Evolutionary conservation across 305 asterid species (phyloP), one percentile per base, ranked within the genome.

Genomic region (Solanum hybrid): DNA sequence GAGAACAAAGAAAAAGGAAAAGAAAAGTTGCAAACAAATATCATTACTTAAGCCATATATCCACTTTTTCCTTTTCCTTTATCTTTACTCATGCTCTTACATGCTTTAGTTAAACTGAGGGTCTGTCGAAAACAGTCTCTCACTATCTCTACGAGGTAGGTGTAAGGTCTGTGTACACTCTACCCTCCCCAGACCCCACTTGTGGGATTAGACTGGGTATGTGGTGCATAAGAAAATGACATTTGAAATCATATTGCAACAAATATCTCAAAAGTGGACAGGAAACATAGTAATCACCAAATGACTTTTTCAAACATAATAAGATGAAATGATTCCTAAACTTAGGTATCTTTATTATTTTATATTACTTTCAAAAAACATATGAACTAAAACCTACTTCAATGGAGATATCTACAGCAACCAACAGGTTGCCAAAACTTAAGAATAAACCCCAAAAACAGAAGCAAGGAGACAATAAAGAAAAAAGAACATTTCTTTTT

Each of bases 21-120:
- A 89, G 72, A 89, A 81, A 91, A 86, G 65, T 85, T 70, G 51
- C 57, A 68, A 87, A 22, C 78, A 86, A 27, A 33, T 87, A 91
- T 91, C 91, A 93, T 89, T 83, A 87, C 91, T 90, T 89, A 93
- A 91, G 94, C 92, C 90, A 93, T 32, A 57, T 90, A 90, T 89
- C 92, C 93, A 92, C 96, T 93, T 88, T 88, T 91, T 79, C 41
- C 88, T 89, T 91, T 95, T 93, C 77, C 99, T 95, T 96, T 89
- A 70, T 89, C 93, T 94, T 89, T 88, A 97, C 98, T 95, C 97
- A 90, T 93, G 72, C 77, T 76, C 81, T 89, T 26, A 72, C 78
- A 72, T 11, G 78, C 78, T 72, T 72, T 72, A 72, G 10, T 5
- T 72, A 26, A 72, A 2, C 78, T 26, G 33, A 70, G 76, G 7